phyloP scores from a whole-genome alignment of 768 basidiomycete species.

The Calocybe cyanea region DNA sequence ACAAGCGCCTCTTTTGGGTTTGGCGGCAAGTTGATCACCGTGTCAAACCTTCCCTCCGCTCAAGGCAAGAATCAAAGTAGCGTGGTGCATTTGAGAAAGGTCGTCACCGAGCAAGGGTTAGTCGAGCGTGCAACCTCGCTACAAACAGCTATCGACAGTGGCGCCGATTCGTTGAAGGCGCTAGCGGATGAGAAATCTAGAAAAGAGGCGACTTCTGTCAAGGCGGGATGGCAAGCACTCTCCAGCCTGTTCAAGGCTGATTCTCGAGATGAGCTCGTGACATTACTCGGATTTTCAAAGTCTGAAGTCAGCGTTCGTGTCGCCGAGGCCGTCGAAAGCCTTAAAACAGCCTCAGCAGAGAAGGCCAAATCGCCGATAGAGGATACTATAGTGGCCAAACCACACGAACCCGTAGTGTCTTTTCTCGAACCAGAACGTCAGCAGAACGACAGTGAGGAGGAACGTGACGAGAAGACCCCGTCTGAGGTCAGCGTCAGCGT shows the following conservation, averaged over 20 bases:
- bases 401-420: slow-evolving; percentile 76
- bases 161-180: slow-evolving; percentile 41
- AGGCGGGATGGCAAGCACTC: slow-evolving; percentile 84
- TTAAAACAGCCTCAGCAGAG: slow-evolving; percentile 46
- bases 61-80: slow-evolving; percentile 82
- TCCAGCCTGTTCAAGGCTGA: slow-evolving; percentile 84
- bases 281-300: slow-evolving; percentile 90
- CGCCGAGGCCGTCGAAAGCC: slow-evolving; percentile 73
- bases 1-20: slow-evolving; percentile 83
- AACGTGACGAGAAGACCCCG: slow-evolving; percentile 52
- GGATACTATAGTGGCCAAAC: slow-evolving; percentile 38
- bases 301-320: slow-evolving; percentile 77
- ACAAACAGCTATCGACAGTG: slow-evolving; percentile 55
- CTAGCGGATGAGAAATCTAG: slow-evolving; percentile 65
- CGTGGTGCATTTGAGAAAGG: slow-evolving; percentile 71
- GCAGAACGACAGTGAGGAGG: slow-evolving; percentile 35
- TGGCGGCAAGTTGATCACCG: slow-evolving; percentile 80
- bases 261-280: slow-evolving; percentile 87
- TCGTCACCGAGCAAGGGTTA: slow-evolving; percentile 73
- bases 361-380: slow-evolving; percentile 29
- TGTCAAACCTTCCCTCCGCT: slow-evolving; percentile 69
- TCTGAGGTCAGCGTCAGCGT: slow-evolving; percentile 71
- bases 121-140: slow-evolving; percentile 72
- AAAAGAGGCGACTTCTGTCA: slow-evolving; percentile 26
- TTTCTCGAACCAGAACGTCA: slow-evolving; percentile 74